Base-by-base conservation (phyloP, 176 grass and related monocot species). In the Carex littledalei region DNA sequence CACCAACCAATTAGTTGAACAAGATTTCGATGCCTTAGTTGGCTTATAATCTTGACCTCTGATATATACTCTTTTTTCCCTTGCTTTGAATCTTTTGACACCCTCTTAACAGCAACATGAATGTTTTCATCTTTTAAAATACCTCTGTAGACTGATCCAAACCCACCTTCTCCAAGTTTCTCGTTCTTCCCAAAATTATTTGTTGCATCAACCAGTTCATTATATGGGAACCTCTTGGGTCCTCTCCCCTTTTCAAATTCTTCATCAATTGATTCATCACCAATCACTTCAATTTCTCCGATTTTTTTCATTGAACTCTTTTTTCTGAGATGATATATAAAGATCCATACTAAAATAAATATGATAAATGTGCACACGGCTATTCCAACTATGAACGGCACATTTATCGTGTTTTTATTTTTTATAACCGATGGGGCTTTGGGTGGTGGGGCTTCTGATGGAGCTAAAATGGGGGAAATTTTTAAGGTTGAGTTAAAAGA, bases 1-100 rank as follows among this genome's bases (percentile, higher is more conserved):
- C 87, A 92, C 90, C 87, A 95, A 31, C 90, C 87, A 21, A 87
- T 31, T 2, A 95, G 85, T 64, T 66, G 88, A 18, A 94, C 20
- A 49, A 49, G 45, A 49, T 49, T 49, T 49, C 45, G 7, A 10
- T 49, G 45, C 45, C 45, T 49, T 49, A 49, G 45, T 0, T 49
- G 45, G 45, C 45, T 49, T 49, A 49, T 49, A 49, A 49, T 49
- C 8, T 0, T 49, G 45, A 49, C 45, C 45, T 49, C 45, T 1
- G 45, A 49, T 49, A 49, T 49, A 10, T 49, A 49, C 45, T 49
- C 45, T 2, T 49, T 49, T 10, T 49, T 49, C 8, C 45, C 45
- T 49, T 49, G 45, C 45, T 10, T 49, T 49, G 45, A 49, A 2
- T 49, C 45, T 49, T 10, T 49, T 10, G 45, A 49, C 45, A 49